Percentiles rank a stretch among this genome's conserved stretches.
phyloP scores from a whole-genome alignment of 2,329 filamentous ascomycete genomes.

The Fusarium pilosicola region DNA sequence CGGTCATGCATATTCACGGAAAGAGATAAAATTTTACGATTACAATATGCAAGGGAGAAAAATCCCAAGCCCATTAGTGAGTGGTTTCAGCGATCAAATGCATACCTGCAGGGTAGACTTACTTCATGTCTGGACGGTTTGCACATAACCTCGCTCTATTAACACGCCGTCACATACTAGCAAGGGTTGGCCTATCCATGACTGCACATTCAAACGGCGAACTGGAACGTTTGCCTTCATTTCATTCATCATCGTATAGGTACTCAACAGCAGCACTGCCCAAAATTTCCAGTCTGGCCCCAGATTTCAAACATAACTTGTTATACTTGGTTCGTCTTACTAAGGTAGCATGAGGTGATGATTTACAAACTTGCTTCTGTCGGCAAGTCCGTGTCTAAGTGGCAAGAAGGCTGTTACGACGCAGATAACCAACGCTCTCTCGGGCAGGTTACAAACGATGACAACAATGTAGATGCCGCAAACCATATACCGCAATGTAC shows the following conservation, averaged over 20 bases:
- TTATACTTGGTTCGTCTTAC: not conserved
- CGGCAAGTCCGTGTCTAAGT: not conserved
- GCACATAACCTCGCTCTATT: not conserved
- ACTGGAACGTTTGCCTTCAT: not conserved
- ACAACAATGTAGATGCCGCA: constrained; percentile 31
- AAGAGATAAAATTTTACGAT: not conserved
- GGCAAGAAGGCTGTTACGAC: not conserved
- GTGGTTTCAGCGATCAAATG: not conserved
- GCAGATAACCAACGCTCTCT: constrained; percentile 8
- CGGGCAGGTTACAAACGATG: constrained; percentile 21
- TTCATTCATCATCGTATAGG: not conserved
- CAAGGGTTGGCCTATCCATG: not conserved
- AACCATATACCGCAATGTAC: constrained; percentile 28
- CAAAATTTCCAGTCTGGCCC: not conserved
- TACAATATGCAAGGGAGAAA: not conserved
- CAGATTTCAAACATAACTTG: not conserved
- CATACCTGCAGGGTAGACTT: not conserved
- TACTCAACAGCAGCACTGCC: not conserved
- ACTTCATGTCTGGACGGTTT: not conserved
- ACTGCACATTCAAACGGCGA: not conserved
- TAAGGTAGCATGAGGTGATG: not conserved
- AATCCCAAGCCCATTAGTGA: not conserved
- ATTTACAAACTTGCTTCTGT: not conserved
- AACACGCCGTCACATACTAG: not conserved
- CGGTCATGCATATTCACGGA: not conserved